These are phyloP conservation scores for Oenanthe sinensis DNA, from an alignment of 129 eudicot genomes.

Conservation along the genomic window DNA sequence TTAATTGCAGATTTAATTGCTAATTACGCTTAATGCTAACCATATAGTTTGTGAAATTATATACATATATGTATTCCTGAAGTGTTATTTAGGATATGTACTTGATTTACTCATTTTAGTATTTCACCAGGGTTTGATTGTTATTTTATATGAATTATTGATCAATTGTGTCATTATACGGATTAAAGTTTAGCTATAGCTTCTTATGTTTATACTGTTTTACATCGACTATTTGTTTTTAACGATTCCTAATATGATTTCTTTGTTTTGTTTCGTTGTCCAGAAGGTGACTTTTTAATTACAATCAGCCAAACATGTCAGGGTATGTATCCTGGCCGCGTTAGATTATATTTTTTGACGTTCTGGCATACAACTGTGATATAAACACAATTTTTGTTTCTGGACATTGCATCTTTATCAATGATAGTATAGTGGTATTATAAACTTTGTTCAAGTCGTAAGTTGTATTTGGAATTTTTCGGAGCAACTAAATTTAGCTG, in stretches of 20 bases:
- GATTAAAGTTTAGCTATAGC: too few species aligned
- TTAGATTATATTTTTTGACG: too few species aligned
- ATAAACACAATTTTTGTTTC: background rate
- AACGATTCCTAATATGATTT: background rate
- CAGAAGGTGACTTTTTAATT: background rate
- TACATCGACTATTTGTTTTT: background rate
- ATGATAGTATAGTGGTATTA: background rate
- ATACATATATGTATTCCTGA: too few species aligned
- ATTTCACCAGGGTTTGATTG: background rate
- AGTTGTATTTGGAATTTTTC: background rate
- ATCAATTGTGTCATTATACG: too few species aligned
- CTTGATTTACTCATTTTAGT: background rate
- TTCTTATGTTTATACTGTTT: background rate
- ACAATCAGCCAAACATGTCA: conserved; percentile 3
- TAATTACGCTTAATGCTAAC: background rate
- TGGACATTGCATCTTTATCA: background rate
- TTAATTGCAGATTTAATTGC: too few species aligned
- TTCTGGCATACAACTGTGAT: too few species aligned
- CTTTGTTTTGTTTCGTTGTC: background rate
- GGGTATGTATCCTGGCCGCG: background rate
- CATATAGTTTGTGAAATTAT: background rate
- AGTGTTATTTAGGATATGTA: too few species aligned
- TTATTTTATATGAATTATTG: too few species aligned
- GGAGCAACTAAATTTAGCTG: too few species aligned
- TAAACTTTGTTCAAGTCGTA: too few species aligned